These are phyloP conservation scores for Pezicula radicicola DNA, from an alignment of 2,329 filamentous ascomycete genomes.

Conservation along the genomic window DNA sequence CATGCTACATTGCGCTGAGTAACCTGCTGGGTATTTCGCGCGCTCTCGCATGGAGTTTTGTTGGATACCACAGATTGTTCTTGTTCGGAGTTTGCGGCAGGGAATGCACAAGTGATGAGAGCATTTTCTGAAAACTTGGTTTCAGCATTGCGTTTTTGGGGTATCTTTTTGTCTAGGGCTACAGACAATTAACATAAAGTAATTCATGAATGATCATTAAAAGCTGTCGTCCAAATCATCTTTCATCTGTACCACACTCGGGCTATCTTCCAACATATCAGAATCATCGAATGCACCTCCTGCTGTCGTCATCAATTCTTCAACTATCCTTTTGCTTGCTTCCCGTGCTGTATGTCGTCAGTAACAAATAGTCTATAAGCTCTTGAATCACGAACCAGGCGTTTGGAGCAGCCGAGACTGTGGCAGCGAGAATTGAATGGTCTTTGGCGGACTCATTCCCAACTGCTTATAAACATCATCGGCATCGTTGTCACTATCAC, in stretches of 20 bases:
- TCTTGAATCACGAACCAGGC: conserved; percentile 54
- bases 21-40: background rate
- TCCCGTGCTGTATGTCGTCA: conserved; percentile 58
- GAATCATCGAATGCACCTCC: conserved; percentile 64
- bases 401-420: conserved; percentile 77
- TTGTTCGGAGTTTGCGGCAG: too few relatives aligned
- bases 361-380: conserved; percentile 1
- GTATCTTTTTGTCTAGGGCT: background rate
- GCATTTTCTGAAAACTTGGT: background rate
- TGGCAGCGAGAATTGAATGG: conserved; percentile 80
- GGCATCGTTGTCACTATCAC: conserved; percentile 57
- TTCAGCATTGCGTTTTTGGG: conserved; percentile 3
- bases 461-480: conserved; percentile 55
- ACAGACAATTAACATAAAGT: conserved; percentile 1
- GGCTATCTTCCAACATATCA: conserved; percentile 52
- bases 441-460: conserved; percentile 89
- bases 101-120: too few relatives aligned
- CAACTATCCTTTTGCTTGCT: conserved; percentile 77
- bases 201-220: conserved; percentile 28
- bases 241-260: conserved; percentile 64
- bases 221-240: conserved; percentile 62
- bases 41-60: too few relatives aligned
- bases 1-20: conserved; percentile 10
- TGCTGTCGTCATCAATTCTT: conserved; percentile 74
- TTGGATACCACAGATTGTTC: too few relatives aligned